Evolutionary conservation across 2,329 filamentous ascomycete species (phyloP), one percentile per base, ranked within the genome.

Genomic region (Aureobasidium sp.): DNA sequence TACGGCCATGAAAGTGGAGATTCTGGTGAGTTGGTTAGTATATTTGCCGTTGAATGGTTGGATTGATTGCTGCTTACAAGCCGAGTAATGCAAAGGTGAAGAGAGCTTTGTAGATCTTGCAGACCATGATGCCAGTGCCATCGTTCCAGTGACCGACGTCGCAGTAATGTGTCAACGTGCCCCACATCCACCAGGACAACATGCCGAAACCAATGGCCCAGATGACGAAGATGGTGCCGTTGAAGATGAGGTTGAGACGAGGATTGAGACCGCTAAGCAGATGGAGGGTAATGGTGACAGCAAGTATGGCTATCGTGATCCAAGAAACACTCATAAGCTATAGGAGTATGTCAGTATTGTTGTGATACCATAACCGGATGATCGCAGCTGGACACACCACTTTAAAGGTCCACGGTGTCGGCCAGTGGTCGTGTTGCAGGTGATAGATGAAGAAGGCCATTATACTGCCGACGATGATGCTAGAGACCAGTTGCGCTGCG

Each of bases 371-470:
- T 12, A 27, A 8, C 24, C 47, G 10, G n/a, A n/a, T n/a, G n/a
- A n/a, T 11, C 5, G 21, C 14, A 7, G 16, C 7, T 27, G 5
- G 32, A 60, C 73, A 57, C 71, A 82, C 79, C 56, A 81, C 66
- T 16, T 82, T 70, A 61, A 83, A 83, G 2, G 79, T 79, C 74
- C 78, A 82, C 0, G 80, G 80, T 3, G 79, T 67, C 40, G 70
- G 71, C 65, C 74, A 79, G 44, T 73, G 65, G 56, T 77, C 76
- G 39, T 70, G 68, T 17, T 70, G 70, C 19, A 83, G 70, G 58
- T 80, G 74, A 58, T 70, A 75, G 57, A 78, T 72, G 65, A 83
- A 83, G 58, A 75, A 78, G 54, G 68, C 68, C 64, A 81, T 73
- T 47, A 83, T 77, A 25, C 68, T 70, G 4, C 71, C 72, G 53